Evolutionary conservation across 2,329 filamentous ascomycete species (phyloP), one percentile per base, ranked within the genome.

Genomic region (Fonsecaea pugnacius): DNA sequence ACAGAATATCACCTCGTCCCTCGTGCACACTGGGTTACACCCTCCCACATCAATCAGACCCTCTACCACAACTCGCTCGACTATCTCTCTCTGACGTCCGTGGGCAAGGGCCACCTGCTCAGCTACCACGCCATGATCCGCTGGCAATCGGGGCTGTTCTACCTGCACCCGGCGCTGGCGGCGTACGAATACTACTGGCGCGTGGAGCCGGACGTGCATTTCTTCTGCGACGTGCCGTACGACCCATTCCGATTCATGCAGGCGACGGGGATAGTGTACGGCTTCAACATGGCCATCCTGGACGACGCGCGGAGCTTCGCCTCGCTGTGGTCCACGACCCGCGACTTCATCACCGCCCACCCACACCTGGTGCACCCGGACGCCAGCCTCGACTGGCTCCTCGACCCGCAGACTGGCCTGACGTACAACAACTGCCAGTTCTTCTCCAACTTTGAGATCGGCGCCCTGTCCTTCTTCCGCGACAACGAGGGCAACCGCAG

Each of bases 171-270:
- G 70, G 75, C 69, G 71, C 78, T 69, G 74, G 75, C 38, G 69
- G 69, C 79, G 27, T 87, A 85, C 67, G 80, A 86, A 60, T 88
- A 82, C 80, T 87, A 85, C 72, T 87, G 84, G 85, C 80, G 82
- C 67, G 80, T 88, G 10, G 84, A 87, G 69, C 85, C 85, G 54
- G 84, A 85, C 62, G 85, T 87, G 5, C 78, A 83, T 51, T 85
- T 85, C 68, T 81, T 79, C 63, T 84, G 84, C 65, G 76, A 84
- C 60, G 74, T 78, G 48, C 68, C 72, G 33, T 78, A 78, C 70
- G 77, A 78, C 65, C 73, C 75, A 14, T 78, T 78, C 67, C 67
- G 68, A 30, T 73, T 74, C 65, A 74, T 78, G 70, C 62, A 70
- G 12, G 70, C 72, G 33, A 72, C 75, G 52, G 73, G 73, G 24